These are phyloP conservation scores for Athelia psychrophila DNA, from an alignment of 1,284 basidiomycete species.

Conservation along the genomic window DNA sequence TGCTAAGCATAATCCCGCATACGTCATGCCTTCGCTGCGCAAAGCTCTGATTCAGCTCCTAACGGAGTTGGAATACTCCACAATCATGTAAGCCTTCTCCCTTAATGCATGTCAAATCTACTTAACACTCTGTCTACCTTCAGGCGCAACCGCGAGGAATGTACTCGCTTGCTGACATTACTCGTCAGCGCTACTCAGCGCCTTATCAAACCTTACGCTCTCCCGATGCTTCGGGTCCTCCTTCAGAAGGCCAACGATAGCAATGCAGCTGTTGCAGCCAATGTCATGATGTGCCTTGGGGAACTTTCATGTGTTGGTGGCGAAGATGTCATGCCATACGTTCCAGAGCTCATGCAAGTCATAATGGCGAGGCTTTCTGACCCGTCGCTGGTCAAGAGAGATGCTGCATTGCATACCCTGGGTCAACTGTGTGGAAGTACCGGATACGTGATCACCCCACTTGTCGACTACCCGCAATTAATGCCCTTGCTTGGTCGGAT, in stretches of 20 bases:
- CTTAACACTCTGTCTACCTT: slow-evolving; percentile 2
- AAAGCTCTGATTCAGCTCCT: slow-evolving; percentile 96
- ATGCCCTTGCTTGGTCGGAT: slow-evolving; percentile 88
- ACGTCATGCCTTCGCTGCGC: slow-evolving; percentile 96
- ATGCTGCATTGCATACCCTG: slow-evolving; percentile 92
- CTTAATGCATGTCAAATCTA: neutral
- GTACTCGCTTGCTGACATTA: slow-evolving; percentile 83
- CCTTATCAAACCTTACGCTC: slow-evolving; percentile 94
- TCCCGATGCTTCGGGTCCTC: slow-evolving; percentile 94
- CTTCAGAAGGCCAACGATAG: slow-evolving; percentile 85
- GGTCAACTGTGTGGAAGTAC: slow-evolving; percentile 97
- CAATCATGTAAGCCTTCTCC: slow-evolving; percentile 62
- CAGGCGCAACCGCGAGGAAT: slow-evolving; percentile 88
- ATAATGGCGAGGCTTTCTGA: slow-evolving; percentile 89
- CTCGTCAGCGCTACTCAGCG: slow-evolving; percentile 90
- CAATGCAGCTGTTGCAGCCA: slow-evolving; percentile 88
- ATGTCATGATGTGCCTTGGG: slow-evolving; percentile 93
- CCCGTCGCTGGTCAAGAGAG: slow-evolving; percentile 82
- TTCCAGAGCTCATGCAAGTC: slow-evolving; percentile 87
- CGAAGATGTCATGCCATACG: slow-evolving; percentile 84
- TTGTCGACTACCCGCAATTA: slow-evolving; percentile 89
- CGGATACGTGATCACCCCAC: slow-evolving; percentile 90
- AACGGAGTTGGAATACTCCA: slow-evolving; percentile 97
- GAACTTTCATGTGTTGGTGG: slow-evolving; percentile 94
- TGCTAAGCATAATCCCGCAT: slow-evolving; percentile 95